These are phyloP conservation scores for Coprinopsis strossmayeri DNA, from an alignment of 768 basidiomycete species.

Conservation along the genomic window DNA sequence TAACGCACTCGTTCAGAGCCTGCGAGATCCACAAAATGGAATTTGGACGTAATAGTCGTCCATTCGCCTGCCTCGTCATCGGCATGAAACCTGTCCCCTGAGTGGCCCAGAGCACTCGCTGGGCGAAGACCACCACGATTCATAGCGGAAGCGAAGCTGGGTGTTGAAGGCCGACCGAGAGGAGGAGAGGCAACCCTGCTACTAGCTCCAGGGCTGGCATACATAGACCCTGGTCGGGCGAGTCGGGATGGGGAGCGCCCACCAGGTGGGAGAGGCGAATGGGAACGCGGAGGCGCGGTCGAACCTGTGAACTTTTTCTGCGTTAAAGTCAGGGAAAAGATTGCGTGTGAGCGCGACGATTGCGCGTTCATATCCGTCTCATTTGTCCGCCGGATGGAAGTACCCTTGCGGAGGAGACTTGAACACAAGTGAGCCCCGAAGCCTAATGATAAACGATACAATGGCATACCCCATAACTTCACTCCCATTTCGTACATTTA, in stretches of 20 bases:
- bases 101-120: constrained; percentile 73
- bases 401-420: constrained; percentile 84
- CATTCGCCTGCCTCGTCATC: constrained; percentile 71
- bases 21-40: constrained; percentile 97
- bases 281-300: constrained; percentile 62
- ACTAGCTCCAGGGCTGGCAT: constrained; percentile 34
- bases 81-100: constrained; percentile 38
- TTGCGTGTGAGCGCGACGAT: constrained; percentile 96
- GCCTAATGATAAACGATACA: constrained; percentile 11
- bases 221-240: constrained; percentile 77
- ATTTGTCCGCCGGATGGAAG: constrained; percentile 87
- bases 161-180: constrained; percentile 70
- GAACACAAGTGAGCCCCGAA: constrained; percentile 7
- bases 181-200: constrained; percentile 71
- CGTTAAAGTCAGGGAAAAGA: constrained; percentile 91
- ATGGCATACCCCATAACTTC: constrained; percentile 89
- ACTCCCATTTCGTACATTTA: constrained; percentile 70
- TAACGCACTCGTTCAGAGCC: constrained; percentile 85
- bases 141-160: constrained; percentile 73
- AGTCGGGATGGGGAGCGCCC: constrained; percentile 75
- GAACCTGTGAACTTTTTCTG: constrained; percentile 83
- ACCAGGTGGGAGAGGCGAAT: constrained; percentile 68
- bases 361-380: constrained; percentile 99
- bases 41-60: constrained; percentile 89
- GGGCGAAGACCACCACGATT: constrained; percentile 67